These are phyloP conservation scores for Rhodofomes roseus DNA, from an alignment of 1,284 basidiomycete genomes.

Conservation along the genomic window DNA sequence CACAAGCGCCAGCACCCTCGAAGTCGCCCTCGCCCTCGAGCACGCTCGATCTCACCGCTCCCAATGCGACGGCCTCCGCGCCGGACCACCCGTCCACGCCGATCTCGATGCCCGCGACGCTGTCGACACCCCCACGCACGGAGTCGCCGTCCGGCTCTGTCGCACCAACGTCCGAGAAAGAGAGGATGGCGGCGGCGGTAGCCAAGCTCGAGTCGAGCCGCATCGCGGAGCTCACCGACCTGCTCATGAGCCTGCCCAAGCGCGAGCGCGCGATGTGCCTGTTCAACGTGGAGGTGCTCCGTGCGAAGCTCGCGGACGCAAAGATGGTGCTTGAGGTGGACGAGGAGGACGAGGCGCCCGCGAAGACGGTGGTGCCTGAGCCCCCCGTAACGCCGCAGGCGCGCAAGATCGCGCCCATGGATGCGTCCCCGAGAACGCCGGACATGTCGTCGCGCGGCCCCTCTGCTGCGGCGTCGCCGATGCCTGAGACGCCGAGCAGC, in stretches of 20 bases:
- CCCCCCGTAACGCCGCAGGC: conserved; percentile 59
- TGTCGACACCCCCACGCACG: conserved; percentile 75
- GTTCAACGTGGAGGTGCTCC: conserved; percentile 81
- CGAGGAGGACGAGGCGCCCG: conserved; percentile 44
- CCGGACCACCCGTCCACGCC: conserved; percentile 83
- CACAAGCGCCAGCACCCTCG: conserved; percentile 36
- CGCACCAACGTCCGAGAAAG: conserved; percentile 66
- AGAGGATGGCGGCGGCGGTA: conserved; percentile 70
- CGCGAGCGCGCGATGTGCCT: conserved; percentile 87
- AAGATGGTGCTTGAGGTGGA: conserved; percentile 75
- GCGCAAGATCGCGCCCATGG: conserved; percentile 45
- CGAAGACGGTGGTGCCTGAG: conserved; percentile 32
- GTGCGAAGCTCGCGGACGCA: conserved; percentile 78
- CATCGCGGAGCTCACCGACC: conserved; percentile 64
- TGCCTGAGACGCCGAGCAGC: conserved; percentile 40
- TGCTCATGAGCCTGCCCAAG: conserved; percentile 82
- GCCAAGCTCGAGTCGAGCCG: conserved; percentile 54
- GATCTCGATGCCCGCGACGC: conserved; percentile 65
- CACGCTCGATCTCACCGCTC: conserved; percentile 52
- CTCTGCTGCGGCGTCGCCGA: conserved; percentile 65
- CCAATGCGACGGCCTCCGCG: conserved; percentile 72
- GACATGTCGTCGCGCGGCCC: conserved; percentile 69
- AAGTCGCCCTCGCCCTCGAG: conserved; percentile 49
- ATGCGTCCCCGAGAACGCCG: conserved; percentile 63
- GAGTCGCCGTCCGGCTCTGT: conserved; percentile 77